Conservation (phyloP, 257 asterid genomes). For the Misopates orontium region DNA sequence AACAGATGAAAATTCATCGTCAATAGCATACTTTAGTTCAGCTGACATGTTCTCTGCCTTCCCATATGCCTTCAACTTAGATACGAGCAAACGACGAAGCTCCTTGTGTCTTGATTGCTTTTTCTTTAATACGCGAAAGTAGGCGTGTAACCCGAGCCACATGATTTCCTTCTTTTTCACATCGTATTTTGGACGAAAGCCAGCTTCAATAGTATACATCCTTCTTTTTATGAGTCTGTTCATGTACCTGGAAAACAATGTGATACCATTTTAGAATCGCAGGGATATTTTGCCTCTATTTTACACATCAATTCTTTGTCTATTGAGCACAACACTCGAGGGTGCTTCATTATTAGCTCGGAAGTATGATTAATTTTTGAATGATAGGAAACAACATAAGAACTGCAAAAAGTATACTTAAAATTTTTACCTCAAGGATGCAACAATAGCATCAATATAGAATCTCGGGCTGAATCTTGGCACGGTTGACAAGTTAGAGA, state of each 20-base stretch:
- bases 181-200: slow-evolving; percentile 51
- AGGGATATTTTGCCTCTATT: too few species aligned
- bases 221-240: slow-evolving; percentile 57
- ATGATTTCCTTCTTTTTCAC: slow-evolving; percentile 54
- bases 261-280: too few species aligned
- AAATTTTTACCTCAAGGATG: slow-evolving; percentile 59
- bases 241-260: slow-evolving; percentile 57
- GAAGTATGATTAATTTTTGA: too few species aligned
- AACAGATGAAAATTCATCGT: slow-evolving; percentile 57
- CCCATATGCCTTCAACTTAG: slow-evolving; percentile 42
- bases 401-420: background rate
- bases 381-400: background rate
- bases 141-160: slow-evolving; percentile 80
- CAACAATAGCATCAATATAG: slow-evolving; percentile 37
- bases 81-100: slow-evolving; percentile 42
- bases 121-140: slow-evolving; percentile 52
- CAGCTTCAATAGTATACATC: slow-evolving; percentile 39
- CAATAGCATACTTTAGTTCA: slow-evolving; percentile 59
- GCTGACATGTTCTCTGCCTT: slow-evolving; percentile 40
- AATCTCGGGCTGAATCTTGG: slow-evolving; percentile 49
- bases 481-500: slow-evolving; percentile 44
- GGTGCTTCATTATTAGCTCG: too few species aligned
- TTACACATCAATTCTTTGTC: background rate
- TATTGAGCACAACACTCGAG: background rate
- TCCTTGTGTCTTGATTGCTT: slow-evolving; percentile 58